Conservation (phyloP, 1,139 yeast genomes). For the Lodderomyces theae region DNA sequence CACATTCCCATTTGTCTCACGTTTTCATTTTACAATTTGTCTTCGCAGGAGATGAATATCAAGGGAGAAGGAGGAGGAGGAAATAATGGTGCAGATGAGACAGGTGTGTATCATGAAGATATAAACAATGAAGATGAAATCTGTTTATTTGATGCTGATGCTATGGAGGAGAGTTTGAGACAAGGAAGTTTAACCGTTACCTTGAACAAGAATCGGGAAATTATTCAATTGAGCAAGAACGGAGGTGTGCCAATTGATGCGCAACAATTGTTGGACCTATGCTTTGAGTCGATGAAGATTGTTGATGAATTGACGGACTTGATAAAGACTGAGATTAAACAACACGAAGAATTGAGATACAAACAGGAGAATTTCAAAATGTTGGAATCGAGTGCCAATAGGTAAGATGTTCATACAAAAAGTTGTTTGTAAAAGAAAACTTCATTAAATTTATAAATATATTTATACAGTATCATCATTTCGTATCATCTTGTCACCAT, state of each 20-base stretch:
- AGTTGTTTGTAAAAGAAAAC: not conserved
- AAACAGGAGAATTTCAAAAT: conserved; percentile 27
- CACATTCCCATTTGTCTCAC: conserved; percentile 93
- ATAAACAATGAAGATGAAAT: conserved; percentile 29
- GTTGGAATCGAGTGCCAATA: conserved; percentile 39
- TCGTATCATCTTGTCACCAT: too few species aligned
- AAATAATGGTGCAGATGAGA: not conserved
- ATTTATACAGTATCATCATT: not conserved
- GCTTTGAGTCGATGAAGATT: conserved; percentile 60
- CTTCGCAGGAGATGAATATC: conserved; percentile 60
- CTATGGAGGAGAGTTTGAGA: conserved; percentile 72
- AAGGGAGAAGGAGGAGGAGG: conserved; percentile 40
- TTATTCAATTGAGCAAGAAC: conserved; percentile 84
- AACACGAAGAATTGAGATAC: conserved; percentile 48
- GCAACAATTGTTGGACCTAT: conserved; percentile 61
- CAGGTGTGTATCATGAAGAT: not conserved
- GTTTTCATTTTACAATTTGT: conserved; percentile 71
- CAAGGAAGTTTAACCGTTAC: conserved; percentile 84
- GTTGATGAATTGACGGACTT: conserved; percentile 65
- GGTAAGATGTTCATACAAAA: conserved; percentile 14
- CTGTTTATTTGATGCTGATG: conserved; percentile 71
- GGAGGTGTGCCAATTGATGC: conserved; percentile 92
- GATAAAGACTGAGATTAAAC: conserved; percentile 55
- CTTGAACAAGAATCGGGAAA: conserved; percentile 81
- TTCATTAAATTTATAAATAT: not conserved